phyloP scores from a whole-genome alignment of 2,329 filamentous ascomycete species.

The Penicillium sp. region DNA sequence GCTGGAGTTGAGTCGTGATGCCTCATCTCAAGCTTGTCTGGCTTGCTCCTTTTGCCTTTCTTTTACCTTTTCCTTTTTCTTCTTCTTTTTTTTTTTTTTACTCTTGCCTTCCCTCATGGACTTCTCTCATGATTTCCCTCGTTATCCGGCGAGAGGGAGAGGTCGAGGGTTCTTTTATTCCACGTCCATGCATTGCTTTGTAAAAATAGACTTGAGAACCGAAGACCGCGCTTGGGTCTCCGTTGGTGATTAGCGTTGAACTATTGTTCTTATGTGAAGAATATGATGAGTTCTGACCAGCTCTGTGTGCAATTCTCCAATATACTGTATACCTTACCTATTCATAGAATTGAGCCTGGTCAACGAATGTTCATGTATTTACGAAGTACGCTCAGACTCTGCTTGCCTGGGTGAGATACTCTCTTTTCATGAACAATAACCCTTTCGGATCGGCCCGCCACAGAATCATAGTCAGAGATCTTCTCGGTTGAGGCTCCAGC shows the following conservation, averaged over 20 bases:
- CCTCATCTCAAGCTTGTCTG: slow-evolving; percentile 3
- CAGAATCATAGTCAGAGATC: background rate
- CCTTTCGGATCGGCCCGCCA: slow-evolving; percentile 2
- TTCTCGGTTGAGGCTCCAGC: slow-evolving; percentile 1
- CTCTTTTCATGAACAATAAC: background rate
- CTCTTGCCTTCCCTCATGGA: slow-evolving; percentile 14
- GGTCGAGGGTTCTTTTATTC: slow-evolving; percentile 12
- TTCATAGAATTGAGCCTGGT: background rate
- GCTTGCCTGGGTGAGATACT: background rate
- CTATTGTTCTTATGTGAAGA: slow-evolving; percentile 39
- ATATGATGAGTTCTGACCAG: slow-evolving; percentile 36
- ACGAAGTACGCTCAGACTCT: background rate
- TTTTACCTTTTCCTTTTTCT: slow-evolving; percentile 12
- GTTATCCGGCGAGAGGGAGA: slow-evolving; percentile 13
- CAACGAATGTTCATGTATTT: background rate
- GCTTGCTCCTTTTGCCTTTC: slow-evolving; percentile 18
- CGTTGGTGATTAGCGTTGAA: slow-evolving; percentile 43
- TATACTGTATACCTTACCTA: too few relatives aligned
- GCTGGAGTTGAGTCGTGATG: background rate
- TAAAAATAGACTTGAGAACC: slow-evolving; percentile 44
- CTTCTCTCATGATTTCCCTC: slow-evolving; percentile 15
- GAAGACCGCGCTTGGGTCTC: slow-evolving; percentile 31
- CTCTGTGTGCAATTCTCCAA: background rate
- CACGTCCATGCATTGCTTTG: slow-evolving; percentile 37
- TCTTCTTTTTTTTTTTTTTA: slow-evolving; percentile 17